These are phyloP conservation scores for Venturia effusa DNA, from an alignment of 2,329 filamentous ascomycete species.

Conservation along the genomic window DNA sequence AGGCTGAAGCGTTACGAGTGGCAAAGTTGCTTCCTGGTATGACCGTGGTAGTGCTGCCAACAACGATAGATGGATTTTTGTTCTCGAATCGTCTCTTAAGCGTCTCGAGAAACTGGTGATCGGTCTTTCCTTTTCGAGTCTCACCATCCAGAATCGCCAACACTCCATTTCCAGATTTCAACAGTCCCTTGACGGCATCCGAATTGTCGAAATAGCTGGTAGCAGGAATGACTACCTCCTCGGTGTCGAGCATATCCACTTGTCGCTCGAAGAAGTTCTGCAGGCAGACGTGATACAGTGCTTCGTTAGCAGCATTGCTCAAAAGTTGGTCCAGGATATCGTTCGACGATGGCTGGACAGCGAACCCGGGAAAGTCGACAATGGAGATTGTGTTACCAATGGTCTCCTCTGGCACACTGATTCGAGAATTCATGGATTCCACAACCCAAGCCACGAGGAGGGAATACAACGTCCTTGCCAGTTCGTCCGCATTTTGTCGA, in stretches of 20 bases:
- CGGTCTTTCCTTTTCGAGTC: slow-evolving; percentile 76
- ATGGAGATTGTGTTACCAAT: slow-evolving; percentile 92
- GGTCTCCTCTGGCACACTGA: slow-evolving; percentile 77
- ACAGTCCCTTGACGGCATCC: slow-evolving; percentile 79
- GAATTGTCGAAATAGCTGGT: slow-evolving; percentile 98
- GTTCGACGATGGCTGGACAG: slow-evolving; percentile 64
- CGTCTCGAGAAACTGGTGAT: slow-evolving; percentile 83
- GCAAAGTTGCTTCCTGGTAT: slow-evolving; percentile 83
- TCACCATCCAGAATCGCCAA: slow-evolving; percentile 94
- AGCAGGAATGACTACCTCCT: slow-evolving; percentile 80
- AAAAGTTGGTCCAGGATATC: slow-evolving; percentile 86
- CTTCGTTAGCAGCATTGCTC: slow-evolving; percentile 88
- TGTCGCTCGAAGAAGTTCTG: slow-evolving; percentile 95
- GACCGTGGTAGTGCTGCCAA: slow-evolving; percentile 62
- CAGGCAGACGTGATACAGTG: slow-evolving; percentile 82
- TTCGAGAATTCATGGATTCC: slow-evolving; percentile 79
- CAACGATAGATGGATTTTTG: slow-evolving; percentile 82
- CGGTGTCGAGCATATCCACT: slow-evolving; percentile 84
- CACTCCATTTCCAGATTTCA: slow-evolving; percentile 87
- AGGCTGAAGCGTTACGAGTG: slow-evolving; percentile 67
- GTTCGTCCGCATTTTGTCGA: slow-evolving; percentile 82
- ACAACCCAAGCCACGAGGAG: slow-evolving; percentile 89
- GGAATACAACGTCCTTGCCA: slow-evolving; percentile 86
- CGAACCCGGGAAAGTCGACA: slow-evolving; percentile 92
- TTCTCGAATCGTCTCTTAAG: slow-evolving; percentile 86